A percentile compares a stretch with the other conserved stretches of the same genome.
Conservation (phyloP, 768 basidiomycete species). For the Hygrocybe punicea region DNA sequence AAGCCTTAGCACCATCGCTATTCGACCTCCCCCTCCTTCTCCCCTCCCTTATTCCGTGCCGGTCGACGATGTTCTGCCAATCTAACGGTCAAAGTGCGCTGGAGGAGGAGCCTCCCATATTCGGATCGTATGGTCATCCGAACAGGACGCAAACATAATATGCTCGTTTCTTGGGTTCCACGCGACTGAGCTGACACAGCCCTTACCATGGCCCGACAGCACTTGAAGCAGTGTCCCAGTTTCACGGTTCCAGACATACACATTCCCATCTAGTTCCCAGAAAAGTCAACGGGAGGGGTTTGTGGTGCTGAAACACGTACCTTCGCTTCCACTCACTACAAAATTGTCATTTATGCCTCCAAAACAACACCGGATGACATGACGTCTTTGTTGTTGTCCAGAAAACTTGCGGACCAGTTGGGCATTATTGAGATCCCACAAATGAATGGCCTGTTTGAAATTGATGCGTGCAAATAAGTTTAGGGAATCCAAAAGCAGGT, state of each 20-base stretch:
- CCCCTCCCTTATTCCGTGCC: no score
- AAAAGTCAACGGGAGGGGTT: not conserved
- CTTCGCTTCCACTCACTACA: slow-evolving; percentile 93
- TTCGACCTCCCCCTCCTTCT: no score
- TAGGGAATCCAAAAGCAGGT: slow-evolving; percentile 3
- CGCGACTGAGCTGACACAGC: slow-evolving; percentile 91
- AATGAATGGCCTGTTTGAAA: slow-evolving; percentile 70
- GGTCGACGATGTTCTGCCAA: no score
- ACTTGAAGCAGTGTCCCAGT: slow-evolving; percentile 79
- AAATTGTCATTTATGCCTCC: slow-evolving; percentile 87
- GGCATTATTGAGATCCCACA: slow-evolving; percentile 75
- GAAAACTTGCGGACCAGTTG: slow-evolving; percentile 75
- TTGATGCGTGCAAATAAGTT: not conserved
- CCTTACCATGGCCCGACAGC: slow-evolving; percentile 79
- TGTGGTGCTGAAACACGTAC: slow-evolving; percentile 41
- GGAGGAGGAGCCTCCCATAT: slow-evolving; percentile 95
- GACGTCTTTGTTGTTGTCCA: slow-evolving; percentile 79
- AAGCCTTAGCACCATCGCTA: no score
- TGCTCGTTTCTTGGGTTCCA: slow-evolving; percentile 90
- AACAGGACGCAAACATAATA: slow-evolving; percentile 96
- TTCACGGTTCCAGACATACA: slow-evolving; percentile 95
- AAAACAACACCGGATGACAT: slow-evolving; percentile 91
- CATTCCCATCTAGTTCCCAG: slow-evolving; percentile 48
- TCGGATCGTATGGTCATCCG: slow-evolving; percentile 89
- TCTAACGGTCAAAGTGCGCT: no score